phyloP scores from a whole-genome alignment of 169 alveolate genomes.

The Eimeria acervulina region DNA sequence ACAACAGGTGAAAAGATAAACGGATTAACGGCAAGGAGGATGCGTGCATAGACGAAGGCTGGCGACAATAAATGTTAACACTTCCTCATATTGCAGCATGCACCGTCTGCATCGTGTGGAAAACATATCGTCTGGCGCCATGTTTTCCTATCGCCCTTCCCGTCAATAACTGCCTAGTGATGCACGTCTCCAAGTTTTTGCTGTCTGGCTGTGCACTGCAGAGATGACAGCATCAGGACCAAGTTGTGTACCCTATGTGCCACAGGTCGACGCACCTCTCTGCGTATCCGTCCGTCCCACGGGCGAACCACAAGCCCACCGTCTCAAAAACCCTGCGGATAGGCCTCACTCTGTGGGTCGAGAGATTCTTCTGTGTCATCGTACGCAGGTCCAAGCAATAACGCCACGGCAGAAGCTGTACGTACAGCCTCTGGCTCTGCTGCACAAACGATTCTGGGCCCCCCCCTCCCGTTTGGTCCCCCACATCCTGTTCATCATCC shows the following conservation, averaged over 20 bases:
- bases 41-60: neutral
- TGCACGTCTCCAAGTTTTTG: neutral
- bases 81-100: neutral
- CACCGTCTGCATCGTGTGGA: neutral
- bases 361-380: slow-evolving; percentile 57
- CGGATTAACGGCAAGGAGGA: neutral
- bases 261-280: slow-evolving; percentile 4
- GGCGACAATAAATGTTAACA: neutral
- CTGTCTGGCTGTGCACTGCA: neutral
- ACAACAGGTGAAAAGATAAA: neutral
- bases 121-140: neutral
- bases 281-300: slow-evolving; percentile 59
- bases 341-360: slow-evolving; percentile 67
- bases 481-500: neutral
- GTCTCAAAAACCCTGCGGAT: slow-evolving; percentile 23
- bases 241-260: neutral
- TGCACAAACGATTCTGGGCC: neutral
- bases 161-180: neutral
- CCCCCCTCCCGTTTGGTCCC: neutral
- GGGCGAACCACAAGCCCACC: slow-evolving; percentile 71
- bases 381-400: slow-evolving; percentile 68
- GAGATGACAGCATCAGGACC: neutral
- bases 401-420: slow-evolving; percentile 32
- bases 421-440: slow-evolving; percentile 34
- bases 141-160: neutral